Conservation (phyloP, 768 basidiomycete species). For the Phanerodontia chrysosporium region DNA sequence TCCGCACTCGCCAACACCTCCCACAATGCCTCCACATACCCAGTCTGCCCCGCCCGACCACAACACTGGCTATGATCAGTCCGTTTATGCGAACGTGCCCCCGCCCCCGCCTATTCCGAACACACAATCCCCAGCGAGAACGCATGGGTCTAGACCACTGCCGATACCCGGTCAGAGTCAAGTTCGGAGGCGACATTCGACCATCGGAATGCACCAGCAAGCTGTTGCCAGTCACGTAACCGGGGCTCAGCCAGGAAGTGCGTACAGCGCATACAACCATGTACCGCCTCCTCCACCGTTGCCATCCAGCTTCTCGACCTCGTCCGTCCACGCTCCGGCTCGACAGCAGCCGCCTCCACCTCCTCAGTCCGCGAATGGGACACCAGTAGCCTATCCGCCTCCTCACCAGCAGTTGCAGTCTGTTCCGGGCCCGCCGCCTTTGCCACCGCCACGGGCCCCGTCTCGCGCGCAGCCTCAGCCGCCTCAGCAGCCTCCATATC, state of each 20-base stretch:
- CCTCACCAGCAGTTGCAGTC: neutral
- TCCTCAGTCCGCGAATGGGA: neutral
- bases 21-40: constrained; percentile 26
- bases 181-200: neutral
- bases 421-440: constrained; percentile 26
- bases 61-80: neutral
- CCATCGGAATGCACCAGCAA: constrained; percentile 2
- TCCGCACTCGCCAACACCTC: constrained; percentile 7
- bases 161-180: constrained; percentile 7
- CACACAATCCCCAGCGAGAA: constrained; percentile 10
- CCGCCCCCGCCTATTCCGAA: constrained; percentile 8
- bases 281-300: constrained; percentile 14
- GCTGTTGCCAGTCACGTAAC: neutral
- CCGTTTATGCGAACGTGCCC: constrained; percentile 24
- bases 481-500: neutral
- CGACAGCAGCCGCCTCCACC: neutral
- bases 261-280: constrained; percentile 31
- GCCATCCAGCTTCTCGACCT: neutral
- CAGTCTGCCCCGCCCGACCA: constrained; percentile 23
- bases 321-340: neutral
- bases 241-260: neutral
- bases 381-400: constrained; percentile 6
- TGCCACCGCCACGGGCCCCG: constrained; percentile 15
- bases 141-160: constrained; percentile 11
- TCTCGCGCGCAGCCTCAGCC: constrained; percentile 1